A percentile compares a stretch with the other conserved stretches of the same genome.
phyloP scores from a whole-genome alignment of 768 basidiomycete genomes.

The Suillus subluteus region DNA sequence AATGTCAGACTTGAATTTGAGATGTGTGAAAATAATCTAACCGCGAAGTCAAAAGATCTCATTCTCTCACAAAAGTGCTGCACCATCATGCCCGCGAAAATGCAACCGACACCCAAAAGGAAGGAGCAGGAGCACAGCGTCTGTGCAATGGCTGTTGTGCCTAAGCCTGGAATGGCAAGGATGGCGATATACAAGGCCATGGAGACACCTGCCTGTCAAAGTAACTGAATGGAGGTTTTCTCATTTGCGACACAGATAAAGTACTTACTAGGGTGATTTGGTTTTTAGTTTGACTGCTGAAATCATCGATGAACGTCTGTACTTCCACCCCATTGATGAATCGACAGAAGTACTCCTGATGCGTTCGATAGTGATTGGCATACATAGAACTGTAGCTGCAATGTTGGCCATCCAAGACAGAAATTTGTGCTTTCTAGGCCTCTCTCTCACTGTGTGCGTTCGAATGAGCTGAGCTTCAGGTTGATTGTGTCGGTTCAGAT shows the following conservation, averaged over 20 bases:
- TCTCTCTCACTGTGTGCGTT: neutral
- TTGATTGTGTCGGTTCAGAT: neutral
- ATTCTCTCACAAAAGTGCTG: neutral
- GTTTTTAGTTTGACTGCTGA: neutral
- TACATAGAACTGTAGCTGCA: neutral
- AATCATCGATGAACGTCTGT: neutral
- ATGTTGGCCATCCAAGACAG: neutral
- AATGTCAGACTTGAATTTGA: neutral
- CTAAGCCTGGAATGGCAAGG: neutral
- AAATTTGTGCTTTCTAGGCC: neutral
- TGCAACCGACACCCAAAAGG: no score
- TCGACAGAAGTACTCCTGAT: neutral
- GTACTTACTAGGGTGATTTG: constrained; percentile 6
- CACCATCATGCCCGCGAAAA: neutral
- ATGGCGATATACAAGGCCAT: neutral
- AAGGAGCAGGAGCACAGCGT: neutral
- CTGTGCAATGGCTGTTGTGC: neutral
- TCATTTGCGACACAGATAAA: neutral
- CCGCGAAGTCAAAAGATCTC: neutral
- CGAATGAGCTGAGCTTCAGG: neutral
- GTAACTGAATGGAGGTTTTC: neutral
- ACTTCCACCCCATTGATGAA: constrained; percentile 1
- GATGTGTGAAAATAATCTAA: neutral
- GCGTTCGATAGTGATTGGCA: neutral
- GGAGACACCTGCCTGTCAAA: neutral